Evolutionary conservation across 805 yeast species (phyloP).

Genomic region (Aciculoconidium aculeatum): DNA sequence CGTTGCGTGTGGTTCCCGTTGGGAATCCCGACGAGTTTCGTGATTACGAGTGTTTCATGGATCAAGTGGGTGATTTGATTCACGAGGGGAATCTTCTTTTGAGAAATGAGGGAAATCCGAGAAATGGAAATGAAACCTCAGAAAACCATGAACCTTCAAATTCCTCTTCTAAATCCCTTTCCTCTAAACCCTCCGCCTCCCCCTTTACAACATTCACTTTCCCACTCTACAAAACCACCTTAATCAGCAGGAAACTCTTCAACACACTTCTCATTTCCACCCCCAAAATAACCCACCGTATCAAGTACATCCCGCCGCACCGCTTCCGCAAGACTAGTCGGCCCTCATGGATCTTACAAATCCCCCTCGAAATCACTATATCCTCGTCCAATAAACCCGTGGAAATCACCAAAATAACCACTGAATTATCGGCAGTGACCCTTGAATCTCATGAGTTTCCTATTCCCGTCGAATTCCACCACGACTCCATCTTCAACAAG

Average conservation of each 20-base stretch:
- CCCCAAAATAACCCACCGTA: conserved; percentile 5
- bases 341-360: conserved; percentile 20
- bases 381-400: too few species aligned
- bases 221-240: conserved; percentile 2
- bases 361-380: conserved; percentile 25
- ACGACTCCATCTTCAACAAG: conserved; percentile 27
- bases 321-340: conserved; percentile 8
- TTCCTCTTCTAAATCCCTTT: too few species aligned
- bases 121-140: too few species aligned
- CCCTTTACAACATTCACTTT: too few species aligned
- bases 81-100: too few species aligned
- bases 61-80: conserved; percentile 10
- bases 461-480: conserved; percentile 34
- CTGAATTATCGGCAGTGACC: conserved; percentile 29
- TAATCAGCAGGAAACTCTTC: conserved; percentile 3
- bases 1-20: too few species aligned
- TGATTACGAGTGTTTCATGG: too few species aligned
- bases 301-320: conserved; percentile 19
- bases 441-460: conserved; percentile 25
- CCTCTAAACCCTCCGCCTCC: too few species aligned
- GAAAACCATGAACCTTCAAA: too few species aligned
- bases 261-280: conserved; percentile 7
- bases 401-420: conserved; percentile 14
- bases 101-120: too few species aligned
- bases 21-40: too few species aligned